These are phyloP conservation scores for Aspergillus tubingensis DNA, from an alignment of 2,329 filamentous ascomycete genomes.

Conservation along the genomic window DNA sequence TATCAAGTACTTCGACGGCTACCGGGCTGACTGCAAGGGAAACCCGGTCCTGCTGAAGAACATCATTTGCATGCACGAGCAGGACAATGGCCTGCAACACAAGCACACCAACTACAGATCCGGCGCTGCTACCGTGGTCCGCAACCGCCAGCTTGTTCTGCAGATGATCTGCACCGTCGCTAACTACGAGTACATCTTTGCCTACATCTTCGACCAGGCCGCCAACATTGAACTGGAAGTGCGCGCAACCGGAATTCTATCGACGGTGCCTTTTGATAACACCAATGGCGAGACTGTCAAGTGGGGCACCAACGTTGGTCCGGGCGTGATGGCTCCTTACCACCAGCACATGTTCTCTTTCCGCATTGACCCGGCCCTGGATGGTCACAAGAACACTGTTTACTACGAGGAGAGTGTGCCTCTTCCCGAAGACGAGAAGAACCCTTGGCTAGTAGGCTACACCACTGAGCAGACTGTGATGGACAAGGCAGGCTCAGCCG, in stretches of 20 bases:
- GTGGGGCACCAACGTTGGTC: conserved; percentile 69
- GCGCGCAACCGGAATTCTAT: conserved; percentile 68
- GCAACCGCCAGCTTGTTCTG: conserved; percentile 66
- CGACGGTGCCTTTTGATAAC: conserved; percentile 65
- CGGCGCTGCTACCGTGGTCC: conserved; percentile 62
- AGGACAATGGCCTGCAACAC: conserved; percentile 68
- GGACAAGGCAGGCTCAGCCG: conserved; percentile 49
- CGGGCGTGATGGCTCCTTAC: conserved; percentile 67
- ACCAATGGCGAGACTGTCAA: conserved; percentile 62
- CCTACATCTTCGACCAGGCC: conserved; percentile 71
- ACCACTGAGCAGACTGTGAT: conserved; percentile 52
- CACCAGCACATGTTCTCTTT: conserved; percentile 78
- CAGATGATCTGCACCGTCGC: conserved; percentile 71
- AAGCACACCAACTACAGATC: conserved; percentile 74
- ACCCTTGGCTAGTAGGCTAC: conserved; percentile 57
- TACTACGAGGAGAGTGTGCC: conserved; percentile 62
- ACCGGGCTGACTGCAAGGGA: conserved; percentile 62
- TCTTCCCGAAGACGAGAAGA: conserved; percentile 56
- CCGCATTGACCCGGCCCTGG: conserved; percentile 63
- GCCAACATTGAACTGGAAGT: conserved; percentile 68
- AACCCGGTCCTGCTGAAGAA: conserved; percentile 63
- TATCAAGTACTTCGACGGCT: conserved; percentile 66
- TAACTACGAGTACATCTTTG: conserved; percentile 74
- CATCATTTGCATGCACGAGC: conserved; percentile 69
- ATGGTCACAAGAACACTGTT: conserved; percentile 57